Evolutionary conservation across 2,329 filamentous ascomycete genomes (phyloP).

Genomic region (Hypomyces rosellus): DNA sequence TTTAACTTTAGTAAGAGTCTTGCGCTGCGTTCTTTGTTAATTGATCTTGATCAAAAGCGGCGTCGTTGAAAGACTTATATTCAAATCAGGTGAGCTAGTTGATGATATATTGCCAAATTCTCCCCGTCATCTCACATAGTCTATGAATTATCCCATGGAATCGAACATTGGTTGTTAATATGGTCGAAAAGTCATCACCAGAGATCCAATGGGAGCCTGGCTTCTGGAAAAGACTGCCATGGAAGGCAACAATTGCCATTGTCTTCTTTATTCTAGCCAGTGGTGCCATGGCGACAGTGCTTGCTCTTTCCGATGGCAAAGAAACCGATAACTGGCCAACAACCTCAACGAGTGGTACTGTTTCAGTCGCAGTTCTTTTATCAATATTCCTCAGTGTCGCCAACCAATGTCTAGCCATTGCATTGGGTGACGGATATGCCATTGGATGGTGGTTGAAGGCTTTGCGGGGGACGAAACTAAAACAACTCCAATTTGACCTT

Average conservation of each 20-base stretch:
- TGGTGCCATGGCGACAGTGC: constrained; percentile 3
- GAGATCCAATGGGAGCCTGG: constrained; percentile 6
- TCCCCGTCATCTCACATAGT: no score
- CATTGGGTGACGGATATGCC: constrained; percentile 2
- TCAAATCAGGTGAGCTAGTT: no score
- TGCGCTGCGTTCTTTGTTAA: no score
- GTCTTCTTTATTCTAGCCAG: not conserved
- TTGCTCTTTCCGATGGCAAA: constrained; percentile 1
- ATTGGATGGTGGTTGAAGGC: constrained; percentile 9
- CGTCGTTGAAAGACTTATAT: no score
- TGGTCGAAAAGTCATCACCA: no score
- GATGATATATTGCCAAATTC: no score
- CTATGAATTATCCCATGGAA: no score
- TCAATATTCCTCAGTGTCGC: constrained; percentile 1
- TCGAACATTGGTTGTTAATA: no score
- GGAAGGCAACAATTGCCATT: not conserved
- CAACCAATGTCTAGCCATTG: not conserved
- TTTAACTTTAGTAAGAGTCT: no score
- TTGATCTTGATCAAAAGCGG: no score
- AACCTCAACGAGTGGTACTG: not conserved
- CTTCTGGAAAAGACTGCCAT: constrained; percentile 3
- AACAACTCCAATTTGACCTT: constrained; percentile 8
- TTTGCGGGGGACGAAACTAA: constrained; percentile 1
- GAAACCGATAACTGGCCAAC: constrained; percentile 6
- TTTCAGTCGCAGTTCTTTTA: constrained; percentile 5